phyloP scores from a whole-genome alignment of 768 basidiomycete genomes.

The Trichaptum fuscoviolaceum region DNA sequence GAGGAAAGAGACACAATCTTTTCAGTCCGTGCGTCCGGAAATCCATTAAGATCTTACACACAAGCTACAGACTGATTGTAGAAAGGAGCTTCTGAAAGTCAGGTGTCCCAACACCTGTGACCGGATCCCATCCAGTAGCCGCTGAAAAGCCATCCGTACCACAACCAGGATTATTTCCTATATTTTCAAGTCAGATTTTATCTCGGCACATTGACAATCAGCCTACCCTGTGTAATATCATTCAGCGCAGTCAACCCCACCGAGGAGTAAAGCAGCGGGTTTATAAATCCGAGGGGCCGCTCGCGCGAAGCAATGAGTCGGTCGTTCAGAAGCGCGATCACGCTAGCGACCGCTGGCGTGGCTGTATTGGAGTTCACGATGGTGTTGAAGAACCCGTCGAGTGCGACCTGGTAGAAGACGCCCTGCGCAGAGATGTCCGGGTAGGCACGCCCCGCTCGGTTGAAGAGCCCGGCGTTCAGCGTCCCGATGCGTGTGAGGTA shows the following conservation, averaged over 20 bases:
- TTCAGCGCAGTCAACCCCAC: conserved; percentile 12
- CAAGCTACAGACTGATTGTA: too few relatives aligned
- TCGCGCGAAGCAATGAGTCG: conserved; percentile 11
- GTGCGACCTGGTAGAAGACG: conserved; percentile 50
- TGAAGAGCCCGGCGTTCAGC: conserved; percentile 14
- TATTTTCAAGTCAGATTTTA: conserved; percentile 6
- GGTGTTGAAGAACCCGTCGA: conserved; percentile 34
- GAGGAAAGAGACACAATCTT: too few relatives aligned
- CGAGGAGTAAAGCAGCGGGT: conserved; percentile 16
- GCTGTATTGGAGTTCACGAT: conserved; percentile 41
- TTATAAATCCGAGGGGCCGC: conserved; percentile 15
- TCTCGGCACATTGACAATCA: background rate
- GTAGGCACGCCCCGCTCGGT: conserved; percentile 21
- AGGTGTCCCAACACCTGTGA: conserved; percentile 31
- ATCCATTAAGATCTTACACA: too few relatives aligned
- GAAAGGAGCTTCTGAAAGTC: conserved; percentile 5
- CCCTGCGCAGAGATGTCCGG: conserved; percentile 41
- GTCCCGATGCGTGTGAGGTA: conserved; percentile 11
- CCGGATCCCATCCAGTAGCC: conserved; percentile 24
- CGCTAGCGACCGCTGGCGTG: conserved; percentile 28
- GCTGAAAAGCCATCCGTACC: conserved; percentile 23
- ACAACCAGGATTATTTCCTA: conserved; percentile 22
- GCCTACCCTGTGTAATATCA: conserved; percentile 14
- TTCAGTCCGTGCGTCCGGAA: too few relatives aligned
- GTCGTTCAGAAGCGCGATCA: conserved; percentile 16